Percentiles rank a stretch among this genome's conserved stretches.
Conservation (phyloP, 257 asterid species). For the Gentiana macrophylla region DNA sequence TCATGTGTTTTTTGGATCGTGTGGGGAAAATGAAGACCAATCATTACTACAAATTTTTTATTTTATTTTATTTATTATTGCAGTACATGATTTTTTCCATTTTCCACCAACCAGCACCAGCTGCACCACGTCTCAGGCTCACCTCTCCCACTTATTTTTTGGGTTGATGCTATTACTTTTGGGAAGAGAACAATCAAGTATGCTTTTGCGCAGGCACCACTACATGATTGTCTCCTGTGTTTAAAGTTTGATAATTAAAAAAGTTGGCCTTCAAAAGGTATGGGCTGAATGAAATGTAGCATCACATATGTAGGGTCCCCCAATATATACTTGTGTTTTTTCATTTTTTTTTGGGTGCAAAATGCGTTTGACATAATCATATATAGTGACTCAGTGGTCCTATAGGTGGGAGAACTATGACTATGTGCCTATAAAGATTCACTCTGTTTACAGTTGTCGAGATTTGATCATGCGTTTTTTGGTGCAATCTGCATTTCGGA, state of each 20-base stretch:
- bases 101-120: too few species aligned
- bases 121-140: too few species aligned
- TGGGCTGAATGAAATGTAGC: not conserved
- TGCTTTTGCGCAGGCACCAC: constrained; percentile 3
- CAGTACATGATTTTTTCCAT: too few species aligned
- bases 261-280: not conserved
- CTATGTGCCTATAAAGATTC: not conserved
- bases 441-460: not conserved
- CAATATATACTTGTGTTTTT: constrained; percentile 5
- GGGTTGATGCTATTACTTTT: too few species aligned
- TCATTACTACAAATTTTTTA: too few species aligned
- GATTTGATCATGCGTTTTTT: not conserved
- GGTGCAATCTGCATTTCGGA: too few species aligned
- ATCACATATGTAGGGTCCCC: too few species aligned
- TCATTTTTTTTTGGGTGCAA: not conserved
- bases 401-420: not conserved
- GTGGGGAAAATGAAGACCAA: too few species aligned
- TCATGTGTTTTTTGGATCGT: too few species aligned
- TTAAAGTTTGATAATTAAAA: constrained; percentile 15
- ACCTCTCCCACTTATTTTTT: too few species aligned
- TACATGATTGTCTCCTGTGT: constrained; percentile 17
- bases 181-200: not conserved
- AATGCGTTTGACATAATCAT: not conserved
- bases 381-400: not conserved
- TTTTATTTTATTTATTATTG: too few species aligned